A percentile compares a stretch with the other conserved stretches of the same genome.
Conservation (phyloP, 1,139 yeast genomes). For the Zygosaccharomyces sapae region DNA sequence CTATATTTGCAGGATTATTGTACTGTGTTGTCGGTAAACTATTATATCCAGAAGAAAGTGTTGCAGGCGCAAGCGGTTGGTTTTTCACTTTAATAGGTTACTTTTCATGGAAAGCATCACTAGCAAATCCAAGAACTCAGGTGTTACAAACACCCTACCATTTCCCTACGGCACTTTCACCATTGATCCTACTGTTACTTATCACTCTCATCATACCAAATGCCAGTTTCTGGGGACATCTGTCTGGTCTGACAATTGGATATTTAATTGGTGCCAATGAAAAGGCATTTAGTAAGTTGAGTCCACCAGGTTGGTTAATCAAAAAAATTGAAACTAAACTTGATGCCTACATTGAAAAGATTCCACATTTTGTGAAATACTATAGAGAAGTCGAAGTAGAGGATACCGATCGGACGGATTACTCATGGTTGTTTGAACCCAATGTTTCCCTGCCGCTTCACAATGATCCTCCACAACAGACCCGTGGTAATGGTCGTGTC, state of each 20-base stretch:
- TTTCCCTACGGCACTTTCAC: slow-evolving; percentile 61
- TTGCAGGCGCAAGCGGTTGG: slow-evolving; percentile 71
- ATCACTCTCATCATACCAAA: slow-evolving; percentile 50
- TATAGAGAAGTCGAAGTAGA: slow-evolving; percentile 55
- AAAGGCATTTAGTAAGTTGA: slow-evolving; percentile 40
- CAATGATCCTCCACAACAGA: slow-evolving; percentile 8
- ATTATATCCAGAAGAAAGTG: slow-evolving; percentile 51
- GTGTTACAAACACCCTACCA: slow-evolving; percentile 36
- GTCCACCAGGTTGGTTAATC: slow-evolving; percentile 60
- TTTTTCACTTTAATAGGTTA: slow-evolving; percentile 67
- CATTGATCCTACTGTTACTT: slow-evolving; percentile 52
- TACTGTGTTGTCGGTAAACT: slow-evolving; percentile 56
- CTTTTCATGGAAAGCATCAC: slow-evolving; percentile 58
- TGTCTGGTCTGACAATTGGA: slow-evolving; percentile 51
- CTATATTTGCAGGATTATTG: slow-evolving; percentile 65
- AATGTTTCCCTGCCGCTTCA: slow-evolving; percentile 13
- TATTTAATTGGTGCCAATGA: slow-evolving; percentile 47
- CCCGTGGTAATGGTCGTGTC: slow-evolving; percentile 13
- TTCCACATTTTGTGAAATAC: slow-evolving; percentile 53
- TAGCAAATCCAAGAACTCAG: slow-evolving; percentile 44
- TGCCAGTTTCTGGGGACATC: slow-evolving; percentile 73
- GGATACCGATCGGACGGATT: slow-evolving; percentile 9
- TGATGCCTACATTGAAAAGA: slow-evolving; percentile 46
- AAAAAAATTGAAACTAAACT: slow-evolving; percentile 62
- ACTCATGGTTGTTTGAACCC: slow-evolving; percentile 11